Evolutionary conservation across 306 rosid species (phyloP), one percentile per base, ranked within the genome.

Genomic region (Lagenaria siceraria): DNA sequence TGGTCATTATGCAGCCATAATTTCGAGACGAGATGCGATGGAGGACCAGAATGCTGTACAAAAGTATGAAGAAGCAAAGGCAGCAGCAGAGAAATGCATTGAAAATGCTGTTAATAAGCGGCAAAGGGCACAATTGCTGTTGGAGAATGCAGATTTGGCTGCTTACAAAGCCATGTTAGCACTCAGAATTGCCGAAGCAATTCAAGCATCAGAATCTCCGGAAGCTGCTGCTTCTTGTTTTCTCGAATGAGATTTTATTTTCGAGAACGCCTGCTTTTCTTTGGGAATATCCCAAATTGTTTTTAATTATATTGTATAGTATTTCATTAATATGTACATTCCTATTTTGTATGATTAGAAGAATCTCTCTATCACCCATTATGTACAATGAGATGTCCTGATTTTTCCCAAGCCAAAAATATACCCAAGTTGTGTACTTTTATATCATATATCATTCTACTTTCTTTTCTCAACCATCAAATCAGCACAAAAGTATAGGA

Each of bases 111-210:
- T 90, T 14, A 33, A 36, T 22, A 90, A 89, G 70, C 93, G 98
- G 5, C 83, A 36, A 31, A 83, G 82, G 77, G 98, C 96, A 42
- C 93, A 89, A 77, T 3, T 77, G 48, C 90, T 92, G 18, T 77
- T 85, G 85, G 82, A 81, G 63, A 91, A 85, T 27, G 98, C 97
- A 60, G 97, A 94, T 81, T 73, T 89, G 76, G 89, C 90, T 0
- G 58, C 87, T 17, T 90, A 83, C 78, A 94, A 84, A 83, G 96
- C 97, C 24, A 63, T 78, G 21, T 77, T 81, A 87, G 86, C 89
- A 0, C 42, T 87, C 4, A 88, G 84, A 75, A 83, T 89, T 40
- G 91, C 93, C 2, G 93, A 90, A 82, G 90, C 90, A 29, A 88
- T 91, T 33, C 76, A 40, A 53, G 86, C 80, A 25, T 78, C 85